A percentile compares a stretch with the other conserved stretches of the same genome.
phyloP scores from a whole-genome alignment of 352 stramenopile genomes.

The Globisporangium radiosum region DNA sequence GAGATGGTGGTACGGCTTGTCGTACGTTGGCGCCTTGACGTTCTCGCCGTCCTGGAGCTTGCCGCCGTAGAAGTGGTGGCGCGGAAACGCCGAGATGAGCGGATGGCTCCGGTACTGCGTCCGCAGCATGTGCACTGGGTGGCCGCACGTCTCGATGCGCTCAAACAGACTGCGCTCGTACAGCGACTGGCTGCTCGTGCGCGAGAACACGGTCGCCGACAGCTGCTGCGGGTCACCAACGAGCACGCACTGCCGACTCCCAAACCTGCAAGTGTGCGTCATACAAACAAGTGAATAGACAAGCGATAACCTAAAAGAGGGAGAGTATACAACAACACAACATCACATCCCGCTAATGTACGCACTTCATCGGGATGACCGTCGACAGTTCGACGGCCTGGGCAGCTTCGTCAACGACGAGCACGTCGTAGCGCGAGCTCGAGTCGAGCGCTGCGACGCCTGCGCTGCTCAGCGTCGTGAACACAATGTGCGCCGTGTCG shows the following conservation, averaged over 20 bases:
- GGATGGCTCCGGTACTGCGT: slow-evolving; percentile 85
- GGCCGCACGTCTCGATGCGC: slow-evolving; percentile 79
- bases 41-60: slow-evolving; percentile 83
- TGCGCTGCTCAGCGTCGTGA: slow-evolving; percentile 88
- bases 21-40: slow-evolving; percentile 52
- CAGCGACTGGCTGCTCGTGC: slow-evolving; percentile 71
- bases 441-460: slow-evolving; percentile 77
- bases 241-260: slow-evolving; percentile 87
- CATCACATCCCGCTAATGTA: slow-evolving; percentile 2
- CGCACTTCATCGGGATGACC: slow-evolving; percentile 88
- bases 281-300: neutral
- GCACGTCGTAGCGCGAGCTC: slow-evolving; percentile 68
- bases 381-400: slow-evolving; percentile 83
- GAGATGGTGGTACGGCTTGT: slow-evolving; percentile 75
- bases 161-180: slow-evolving; percentile 92
- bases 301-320: neutral
- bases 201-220: slow-evolving; percentile 90
- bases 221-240: slow-evolving; percentile 92
- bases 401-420: slow-evolving; percentile 84
- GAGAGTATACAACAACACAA: too few relatives aligned
- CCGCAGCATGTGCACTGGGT: slow-evolving; percentile 87
- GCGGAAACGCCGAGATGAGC: slow-evolving; percentile 76
- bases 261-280: slow-evolving; percentile 40
- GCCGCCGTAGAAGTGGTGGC: slow-evolving; percentile 81
- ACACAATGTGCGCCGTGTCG: slow-evolving; percentile 90